Conservation (phyloP, 306 rosid genomes). For the Mimosa pudica region DNA sequence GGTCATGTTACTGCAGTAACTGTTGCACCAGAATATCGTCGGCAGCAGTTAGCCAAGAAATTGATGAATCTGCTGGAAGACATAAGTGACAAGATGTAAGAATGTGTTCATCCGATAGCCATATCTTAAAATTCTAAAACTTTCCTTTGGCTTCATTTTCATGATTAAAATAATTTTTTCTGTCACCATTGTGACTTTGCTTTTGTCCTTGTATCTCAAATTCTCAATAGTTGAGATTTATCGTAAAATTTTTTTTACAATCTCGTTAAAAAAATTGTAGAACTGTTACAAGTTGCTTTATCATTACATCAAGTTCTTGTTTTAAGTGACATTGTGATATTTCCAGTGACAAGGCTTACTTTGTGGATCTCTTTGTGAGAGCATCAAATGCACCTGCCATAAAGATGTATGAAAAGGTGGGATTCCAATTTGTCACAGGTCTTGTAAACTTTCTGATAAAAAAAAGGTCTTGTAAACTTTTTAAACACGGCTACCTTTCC, state of each 20-base stretch:
- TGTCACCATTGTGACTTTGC: constrained; percentile 8
- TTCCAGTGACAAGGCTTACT: constrained; percentile 88
- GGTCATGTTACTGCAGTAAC: constrained; percentile 98
- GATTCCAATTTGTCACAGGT: constrained; percentile 22
- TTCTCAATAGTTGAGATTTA: not conserved
- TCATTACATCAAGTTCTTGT: constrained; percentile 25
- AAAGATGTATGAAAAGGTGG: constrained; percentile 97
- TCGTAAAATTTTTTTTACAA: not conserved
- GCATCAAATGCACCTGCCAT: constrained; percentile 98
- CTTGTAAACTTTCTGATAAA: not conserved
- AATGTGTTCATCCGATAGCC: not conserved
- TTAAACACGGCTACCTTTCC: not conserved
- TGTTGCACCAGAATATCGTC: constrained; percentile 88
- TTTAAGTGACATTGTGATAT: constrained; percentile 27
- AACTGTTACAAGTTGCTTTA: not conserved
- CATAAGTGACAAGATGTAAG: constrained; percentile 88
- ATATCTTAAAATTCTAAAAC: constrained; percentile 20
- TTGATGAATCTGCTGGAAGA: constrained; percentile 95
- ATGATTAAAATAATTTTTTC: constrained; percentile 7
- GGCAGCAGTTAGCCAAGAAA: constrained; percentile 96
- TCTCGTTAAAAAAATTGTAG: not conserved
- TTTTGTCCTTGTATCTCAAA: not conserved
- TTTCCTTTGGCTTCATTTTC: not conserved
- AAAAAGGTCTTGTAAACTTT: constrained; percentile 4
- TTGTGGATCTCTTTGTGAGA: constrained; percentile 96